Conservation (phyloP, 2,329 filamentous ascomycete species). For the Pyrenophora graminea region DNA sequence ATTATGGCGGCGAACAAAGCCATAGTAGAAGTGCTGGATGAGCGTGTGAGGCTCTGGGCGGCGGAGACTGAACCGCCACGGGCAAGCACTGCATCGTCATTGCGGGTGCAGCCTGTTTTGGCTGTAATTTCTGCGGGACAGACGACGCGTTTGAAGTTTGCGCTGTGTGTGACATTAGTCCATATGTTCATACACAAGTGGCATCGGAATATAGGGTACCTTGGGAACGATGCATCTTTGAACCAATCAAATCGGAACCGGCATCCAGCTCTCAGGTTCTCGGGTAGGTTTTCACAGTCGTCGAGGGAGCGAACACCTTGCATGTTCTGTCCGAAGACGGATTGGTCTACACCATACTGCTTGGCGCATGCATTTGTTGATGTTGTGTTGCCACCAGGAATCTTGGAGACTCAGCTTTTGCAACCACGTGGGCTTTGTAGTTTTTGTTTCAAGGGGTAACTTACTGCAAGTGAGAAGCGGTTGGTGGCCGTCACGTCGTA, state of each 20-base stretch:
- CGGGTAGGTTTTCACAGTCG: conserved; percentile 43
- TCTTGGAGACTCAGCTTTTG: conserved; percentile 24
- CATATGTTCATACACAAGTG: conserved; percentile 5
- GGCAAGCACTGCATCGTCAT: conserved; percentile 36
- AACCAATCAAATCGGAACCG: conserved; percentile 46
- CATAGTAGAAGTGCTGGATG: conserved; percentile 11
- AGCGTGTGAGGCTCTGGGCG: conserved; percentile 20
- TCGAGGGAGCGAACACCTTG: conserved; percentile 35
- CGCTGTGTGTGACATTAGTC: conserved; percentile 37
- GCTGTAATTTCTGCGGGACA: conserved; percentile 43
- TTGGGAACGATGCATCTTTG: conserved; percentile 39
- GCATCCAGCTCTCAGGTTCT: conserved; percentile 33
- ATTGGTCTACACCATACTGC: conserved; percentile 39
- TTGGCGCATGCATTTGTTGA: conserved; percentile 38
- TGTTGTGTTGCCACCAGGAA: conserved; percentile 46
- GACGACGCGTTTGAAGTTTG: conserved; percentile 43
- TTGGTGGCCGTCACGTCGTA: conserved; percentile 42
- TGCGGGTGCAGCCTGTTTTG: conserved; percentile 40
- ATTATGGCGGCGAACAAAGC: conserved; percentile 24
- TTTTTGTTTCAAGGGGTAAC: conserved; percentile 2
- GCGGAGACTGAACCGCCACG: conserved; percentile 18
- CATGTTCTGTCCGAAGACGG: conserved; percentile 38
- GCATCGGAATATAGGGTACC: conserved; percentile 23
- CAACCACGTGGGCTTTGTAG: background rate
- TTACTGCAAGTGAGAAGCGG: conserved; percentile 44